Evolutionary conservation across 495 filamentous ascomycete species (phyloP).

Genomic region (Staphylotrichum tortipilum): DNA sequence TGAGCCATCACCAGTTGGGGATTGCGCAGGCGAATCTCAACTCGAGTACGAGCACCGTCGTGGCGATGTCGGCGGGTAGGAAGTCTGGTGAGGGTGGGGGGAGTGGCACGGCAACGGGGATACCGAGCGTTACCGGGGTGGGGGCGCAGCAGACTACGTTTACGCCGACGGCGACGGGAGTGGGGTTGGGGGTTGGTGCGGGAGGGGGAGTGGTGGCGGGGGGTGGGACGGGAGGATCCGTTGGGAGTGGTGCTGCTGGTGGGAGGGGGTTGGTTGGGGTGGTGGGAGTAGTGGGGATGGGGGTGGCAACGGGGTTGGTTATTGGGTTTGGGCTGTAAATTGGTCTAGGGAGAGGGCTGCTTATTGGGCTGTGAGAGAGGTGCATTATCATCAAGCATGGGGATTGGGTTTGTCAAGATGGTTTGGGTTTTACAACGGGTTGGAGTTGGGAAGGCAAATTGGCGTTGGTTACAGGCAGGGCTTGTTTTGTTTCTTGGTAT

Average conservation of each 20-base stretch:
- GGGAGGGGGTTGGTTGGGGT: not conserved
- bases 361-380: too few relatives aligned
- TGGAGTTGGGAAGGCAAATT: too few relatives aligned
- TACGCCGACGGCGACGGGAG: slow-evolving; percentile 7
- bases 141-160: slow-evolving; percentile 18
- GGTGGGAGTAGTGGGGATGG: not conserved
- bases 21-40: slow-evolving; percentile 84
- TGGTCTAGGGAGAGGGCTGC: too few relatives aligned
- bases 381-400: too few relatives aligned
- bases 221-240: not conserved
- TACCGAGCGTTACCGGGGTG: slow-evolving; percentile 35
- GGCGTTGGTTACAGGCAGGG: not conserved
- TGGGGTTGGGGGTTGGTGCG: not conserved
- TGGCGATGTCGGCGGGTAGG: slow-evolving; percentile 31
- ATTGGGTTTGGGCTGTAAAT: too few relatives aligned
- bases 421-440: too few relatives aligned
- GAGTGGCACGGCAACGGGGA: slow-evolving; percentile 13
- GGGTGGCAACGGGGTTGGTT: not conserved
- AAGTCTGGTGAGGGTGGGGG: not conserved
- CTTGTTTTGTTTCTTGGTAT: not conserved
- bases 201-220: not conserved
- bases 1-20: slow-evolving; percentile 73
- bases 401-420: too few relatives aligned
- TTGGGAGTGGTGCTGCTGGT: not conserved
- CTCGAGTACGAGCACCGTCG: slow-evolving; percentile 42